Evolutionary conservation across 495 filamentous ascomycete species (phyloP), one percentile per base, ranked within the genome.

Genomic region (Extremus antarcticus): DNA sequence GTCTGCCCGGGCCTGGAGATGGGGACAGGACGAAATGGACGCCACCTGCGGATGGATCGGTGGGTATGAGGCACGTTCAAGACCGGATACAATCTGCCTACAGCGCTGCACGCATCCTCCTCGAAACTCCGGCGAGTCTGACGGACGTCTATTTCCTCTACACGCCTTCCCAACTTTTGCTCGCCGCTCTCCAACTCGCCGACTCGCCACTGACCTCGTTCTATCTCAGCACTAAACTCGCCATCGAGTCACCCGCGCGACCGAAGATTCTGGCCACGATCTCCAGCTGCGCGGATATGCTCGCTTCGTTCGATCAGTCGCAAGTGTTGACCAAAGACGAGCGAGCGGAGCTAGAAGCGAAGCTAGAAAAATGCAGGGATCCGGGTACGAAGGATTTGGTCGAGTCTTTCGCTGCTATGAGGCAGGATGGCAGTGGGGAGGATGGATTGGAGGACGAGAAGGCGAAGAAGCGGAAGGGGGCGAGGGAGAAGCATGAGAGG

Each of bases 121-220:
- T 96, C 32, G 89, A 88, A 57, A 82, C 79, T 43, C 83, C 86
- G 47, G 87, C 89, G 1, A 72, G 92, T 41, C 77, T 95, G 59
- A 91, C 91, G 23, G 92, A 98, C 64, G 89, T 78, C 20, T 96
- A 96, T 71, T 95, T 97, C 73, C 83, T 95, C 63, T 97, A 87
- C 70, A 94, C 94, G 2, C 94, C 92, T 0, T 84, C 86, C 15
- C 92, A 98, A 68, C 92, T 96, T 66, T 90, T 88, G 83, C 75
- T 95, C 19, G 81, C 88, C 0, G 81, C 90, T 0, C 71, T 96
- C 24, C 72, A 81, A 15, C 71, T 90, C 51, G 85, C 81, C 0
- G 92, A 98, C 64, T 71, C 74, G 38, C 83, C 80, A 3, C 72
- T 96, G 15, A 78, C 82, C 1, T 71, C 79, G 59, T 83, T 84